These are phyloP conservation scores for Psilocybe sp. DNA, from an alignment of 768 basidiomycete genomes.

Conservation along the genomic window DNA sequence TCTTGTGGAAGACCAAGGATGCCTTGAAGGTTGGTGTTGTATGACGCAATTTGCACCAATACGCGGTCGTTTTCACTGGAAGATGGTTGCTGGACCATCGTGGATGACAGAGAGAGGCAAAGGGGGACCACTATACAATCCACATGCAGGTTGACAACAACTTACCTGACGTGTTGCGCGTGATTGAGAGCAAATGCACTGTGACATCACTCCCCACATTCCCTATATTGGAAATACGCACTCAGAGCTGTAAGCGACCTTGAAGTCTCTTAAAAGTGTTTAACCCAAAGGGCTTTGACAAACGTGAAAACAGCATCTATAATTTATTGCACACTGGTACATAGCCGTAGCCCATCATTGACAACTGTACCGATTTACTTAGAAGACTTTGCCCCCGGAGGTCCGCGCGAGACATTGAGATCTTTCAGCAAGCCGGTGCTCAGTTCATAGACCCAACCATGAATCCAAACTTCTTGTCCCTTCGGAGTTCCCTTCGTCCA, in stretches of 20 bases:
- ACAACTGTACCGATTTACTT: not conserved
- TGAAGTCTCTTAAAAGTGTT: not conserved
- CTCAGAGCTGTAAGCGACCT: no score
- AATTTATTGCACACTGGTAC: not conserved
- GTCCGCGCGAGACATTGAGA: slow-evolving; percentile 45
- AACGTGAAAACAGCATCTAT: no score
- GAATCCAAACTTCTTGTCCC: slow-evolving; percentile 51
- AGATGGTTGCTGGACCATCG: slow-evolving; percentile 6
- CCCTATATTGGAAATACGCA: no score
- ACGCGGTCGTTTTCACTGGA: slow-evolving; percentile 29
- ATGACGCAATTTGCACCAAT: slow-evolving; percentile 80
- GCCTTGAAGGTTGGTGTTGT: slow-evolving; percentile 90
- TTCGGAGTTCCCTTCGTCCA: slow-evolving; percentile 42
- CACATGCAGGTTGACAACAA: not conserved
- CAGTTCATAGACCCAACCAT: slow-evolving; percentile 74
- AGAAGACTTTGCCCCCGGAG: slow-evolving; percentile 11
- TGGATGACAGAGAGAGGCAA: not conserved
- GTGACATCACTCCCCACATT: not conserved
- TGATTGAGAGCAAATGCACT: no score
- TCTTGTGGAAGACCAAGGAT: slow-evolving; percentile 73
- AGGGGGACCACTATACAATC: not conserved
- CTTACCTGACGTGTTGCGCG: not conserved
- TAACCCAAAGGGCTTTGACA: no score
- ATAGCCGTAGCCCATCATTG: not conserved
- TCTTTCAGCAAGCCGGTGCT: slow-evolving; percentile 57